Conservation (phyloP, 2,329 filamentous ascomycete species). For the Ophiostoma perfectum region DNA sequence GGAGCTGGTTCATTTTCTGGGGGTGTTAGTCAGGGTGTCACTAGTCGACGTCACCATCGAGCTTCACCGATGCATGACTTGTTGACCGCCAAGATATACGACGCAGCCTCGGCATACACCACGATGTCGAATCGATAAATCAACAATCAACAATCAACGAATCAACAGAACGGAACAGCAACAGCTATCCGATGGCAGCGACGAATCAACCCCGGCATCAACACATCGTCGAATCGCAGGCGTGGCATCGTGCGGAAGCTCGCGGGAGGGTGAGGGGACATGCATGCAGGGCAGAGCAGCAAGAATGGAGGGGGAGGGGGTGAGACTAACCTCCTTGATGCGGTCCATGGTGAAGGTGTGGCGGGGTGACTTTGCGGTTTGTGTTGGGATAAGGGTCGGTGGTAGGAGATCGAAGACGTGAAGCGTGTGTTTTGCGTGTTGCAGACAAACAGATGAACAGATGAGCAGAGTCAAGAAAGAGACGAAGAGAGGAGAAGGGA, state of each 20-base stretch:
- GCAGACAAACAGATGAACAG: background rate
- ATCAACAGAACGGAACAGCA: too few species aligned
- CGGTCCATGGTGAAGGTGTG: constrained; percentile 62
- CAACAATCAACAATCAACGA: too few species aligned
- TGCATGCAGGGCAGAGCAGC: constrained; percentile 16
- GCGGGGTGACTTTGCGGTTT: background rate
- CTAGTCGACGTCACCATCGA: background rate
- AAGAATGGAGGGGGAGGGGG: constrained; percentile 1
- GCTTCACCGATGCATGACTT: background rate
- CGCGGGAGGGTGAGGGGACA: background rate
- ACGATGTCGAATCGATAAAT: too few species aligned
- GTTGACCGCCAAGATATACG: background rate
- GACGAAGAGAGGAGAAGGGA: constrained; percentile 2
- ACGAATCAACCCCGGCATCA: too few species aligned
- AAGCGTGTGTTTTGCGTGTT: background rate
- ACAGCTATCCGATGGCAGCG: too few species aligned
- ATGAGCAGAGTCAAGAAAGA: background rate
- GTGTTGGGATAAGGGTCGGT: constrained; percentile 4
- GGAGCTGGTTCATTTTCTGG: constrained; percentile 93
- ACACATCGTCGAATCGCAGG: background rate
- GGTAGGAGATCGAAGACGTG: constrained; percentile 12
- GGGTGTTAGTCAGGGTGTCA: constrained; percentile 3
- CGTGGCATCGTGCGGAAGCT: constrained; percentile 4
- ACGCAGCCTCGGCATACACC: too few species aligned
- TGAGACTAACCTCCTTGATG: constrained; percentile 74